Percentiles rank a stretch among this genome's conserved stretches.
phyloP scores from a whole-genome alignment of 495 filamentous ascomycete species.

The Aspergillus cristatus region DNA sequence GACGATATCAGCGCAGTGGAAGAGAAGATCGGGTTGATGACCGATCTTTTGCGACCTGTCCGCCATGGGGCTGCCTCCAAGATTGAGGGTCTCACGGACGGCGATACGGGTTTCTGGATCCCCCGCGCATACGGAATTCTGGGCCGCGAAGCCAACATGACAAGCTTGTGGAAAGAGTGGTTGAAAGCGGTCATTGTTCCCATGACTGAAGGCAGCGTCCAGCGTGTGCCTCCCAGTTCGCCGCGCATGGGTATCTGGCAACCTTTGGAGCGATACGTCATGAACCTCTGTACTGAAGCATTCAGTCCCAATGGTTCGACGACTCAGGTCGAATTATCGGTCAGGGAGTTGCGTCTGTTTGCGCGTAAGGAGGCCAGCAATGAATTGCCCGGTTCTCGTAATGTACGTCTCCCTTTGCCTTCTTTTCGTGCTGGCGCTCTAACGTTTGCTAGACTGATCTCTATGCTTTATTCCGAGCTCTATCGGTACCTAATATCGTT shows the following conservation, averaged over 20 bases:
- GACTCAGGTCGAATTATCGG: constrained; percentile 87
- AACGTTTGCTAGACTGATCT: constrained; percentile 52
- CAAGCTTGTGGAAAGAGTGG: constrained; percentile 99
- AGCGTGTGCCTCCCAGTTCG: constrained; percentile 78
- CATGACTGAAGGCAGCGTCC: constrained; percentile 80
- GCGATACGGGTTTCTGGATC: constrained; percentile 94
- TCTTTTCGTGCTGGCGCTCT: too few species aligned
- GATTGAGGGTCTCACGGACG: constrained; percentile 92
- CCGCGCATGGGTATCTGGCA: constrained; percentile 94
- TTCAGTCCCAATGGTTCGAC: constrained; percentile 84
- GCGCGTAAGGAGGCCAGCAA: constrained; percentile 89
- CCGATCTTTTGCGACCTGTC: constrained; percentile 85
- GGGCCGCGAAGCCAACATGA: constrained; percentile 73
- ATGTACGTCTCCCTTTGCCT: constrained; percentile 10
- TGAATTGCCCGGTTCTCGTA: constrained; percentile 86
- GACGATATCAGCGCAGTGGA: constrained; percentile 93
- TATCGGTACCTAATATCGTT: constrained; percentile 86
- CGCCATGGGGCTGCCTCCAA: constrained; percentile 91
- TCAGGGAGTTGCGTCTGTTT: constrained; percentile 85
- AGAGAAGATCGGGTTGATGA: constrained; percentile 95
- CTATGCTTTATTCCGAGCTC: constrained; percentile 81
- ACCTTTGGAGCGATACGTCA: constrained; percentile 90
- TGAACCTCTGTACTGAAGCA: constrained; percentile 95
- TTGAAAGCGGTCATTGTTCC: constrained; percentile 84
- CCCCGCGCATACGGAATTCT: constrained; percentile 90